Percentiles rank a stretch among this genome's conserved stretches.
phyloP scores from a whole-genome alignment of 352 stramenopile species.

The Globisporangium nodosum region DNA sequence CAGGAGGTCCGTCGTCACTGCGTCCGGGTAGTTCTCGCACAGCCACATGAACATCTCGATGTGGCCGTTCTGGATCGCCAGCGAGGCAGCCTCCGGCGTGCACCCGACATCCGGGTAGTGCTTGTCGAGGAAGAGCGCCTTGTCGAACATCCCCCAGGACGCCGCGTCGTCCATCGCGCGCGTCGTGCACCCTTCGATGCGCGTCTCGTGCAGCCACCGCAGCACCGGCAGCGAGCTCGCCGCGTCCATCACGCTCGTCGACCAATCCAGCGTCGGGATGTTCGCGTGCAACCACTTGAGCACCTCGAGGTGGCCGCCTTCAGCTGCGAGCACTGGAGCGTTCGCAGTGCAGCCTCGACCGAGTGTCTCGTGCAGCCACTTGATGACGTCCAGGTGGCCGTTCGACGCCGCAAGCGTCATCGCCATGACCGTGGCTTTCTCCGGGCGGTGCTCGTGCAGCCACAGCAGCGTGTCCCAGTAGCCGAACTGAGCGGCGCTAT shows the following conservation, averaged over 20 bases:
- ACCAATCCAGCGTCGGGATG: background rate
- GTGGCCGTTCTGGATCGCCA: background rate
- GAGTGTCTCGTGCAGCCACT: background rate
- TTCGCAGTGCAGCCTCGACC: background rate
- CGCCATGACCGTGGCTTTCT: background rate
- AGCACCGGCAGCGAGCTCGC: background rate
- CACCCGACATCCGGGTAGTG: background rate
- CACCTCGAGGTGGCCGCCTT: conserved; percentile 4
- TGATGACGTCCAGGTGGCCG: conserved; percentile 2
- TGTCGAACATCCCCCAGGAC: background rate
- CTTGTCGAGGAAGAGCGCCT: background rate
- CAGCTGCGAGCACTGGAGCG: background rate
- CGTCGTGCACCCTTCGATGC: background rate
- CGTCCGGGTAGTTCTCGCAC: background rate
- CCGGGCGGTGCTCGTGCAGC: conserved; percentile 1
- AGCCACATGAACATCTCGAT: conserved; percentile 7
- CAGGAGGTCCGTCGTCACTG: background rate
- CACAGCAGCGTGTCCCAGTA: background rate
- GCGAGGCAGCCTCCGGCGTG: background rate
- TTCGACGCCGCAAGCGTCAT: background rate
- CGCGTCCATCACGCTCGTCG: background rate
- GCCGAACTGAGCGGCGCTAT: background rate
- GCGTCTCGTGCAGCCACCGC: conserved; percentile 2
- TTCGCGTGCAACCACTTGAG: conserved; percentile 8
- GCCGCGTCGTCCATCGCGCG: background rate